Evolutionary conservation across 1,284 basidiomycete genomes (phyloP), one percentile per base, ranked within the genome.

Genomic region (Naganishia liquefaciens): DNA sequence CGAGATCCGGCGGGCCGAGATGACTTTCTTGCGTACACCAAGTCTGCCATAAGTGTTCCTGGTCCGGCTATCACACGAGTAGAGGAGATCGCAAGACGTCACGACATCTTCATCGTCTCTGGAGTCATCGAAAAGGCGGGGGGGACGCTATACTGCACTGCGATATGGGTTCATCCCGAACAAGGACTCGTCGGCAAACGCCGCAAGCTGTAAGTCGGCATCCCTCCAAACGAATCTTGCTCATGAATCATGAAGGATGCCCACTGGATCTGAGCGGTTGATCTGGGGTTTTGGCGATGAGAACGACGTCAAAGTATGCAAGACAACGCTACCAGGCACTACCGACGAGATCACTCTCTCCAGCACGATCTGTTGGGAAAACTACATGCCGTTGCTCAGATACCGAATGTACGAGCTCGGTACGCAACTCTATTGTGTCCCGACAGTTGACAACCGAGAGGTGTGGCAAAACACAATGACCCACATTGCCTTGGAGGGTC

Each of bases 361-460:
- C 13, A 84, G 85, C 1, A 80, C 86, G 3, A 87, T 88, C 64
- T 88, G 88, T 72, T 89, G 88, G 87, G 87, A 90, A 73, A 89
- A 89, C 73, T 87, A 87, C 70, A 88, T 89, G 87, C 88, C 88
- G 3, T 75, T 89, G 25, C 75, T 79, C 7, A 68, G 81, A 25
- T 74, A 75, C 30, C 71, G 71, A 15, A 70, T 75, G 17, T 77
- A 75, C 68, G 68, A 73, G 52, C 73, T 74, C 60, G 73, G 74
- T 11, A 72, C 75, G 2, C 72, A 75, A 66, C 68, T 76, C 30
- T 88, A 76, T 62, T 71, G 72, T 43, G 75, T 74, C 10, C 75
- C 75, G 10, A 76, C 75, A 1, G 88, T 89, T 28, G 89, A 90
- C 71, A 80, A 82, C 3, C 80, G 88, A 13, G 82, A 83, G 1